Conservation (phyloP, 495 filamentous ascomycete species). For the Chlorociboria aeruginascens region DNA sequence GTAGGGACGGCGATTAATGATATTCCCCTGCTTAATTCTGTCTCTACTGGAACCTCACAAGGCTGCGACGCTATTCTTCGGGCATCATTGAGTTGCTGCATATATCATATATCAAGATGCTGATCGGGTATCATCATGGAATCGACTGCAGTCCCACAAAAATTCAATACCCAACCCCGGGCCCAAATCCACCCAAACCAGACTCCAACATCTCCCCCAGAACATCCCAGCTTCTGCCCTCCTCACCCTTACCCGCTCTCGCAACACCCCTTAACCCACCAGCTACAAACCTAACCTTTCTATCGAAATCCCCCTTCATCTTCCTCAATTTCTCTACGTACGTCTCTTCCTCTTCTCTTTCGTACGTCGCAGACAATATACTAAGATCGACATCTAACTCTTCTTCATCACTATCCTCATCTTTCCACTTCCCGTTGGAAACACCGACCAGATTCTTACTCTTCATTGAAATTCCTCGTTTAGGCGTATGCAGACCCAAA, state of each 20-base stretch:
- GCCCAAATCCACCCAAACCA: conserved; percentile 24
- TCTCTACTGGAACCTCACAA: too few relatives aligned
- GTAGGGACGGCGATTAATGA: too few relatives aligned
- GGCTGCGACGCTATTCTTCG: too few relatives aligned
- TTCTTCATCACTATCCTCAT: conserved; percentile 22
- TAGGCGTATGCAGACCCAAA: conserved; percentile 24
- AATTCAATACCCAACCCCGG: not conserved
- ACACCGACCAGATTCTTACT: not conserved
- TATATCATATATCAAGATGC: not conserved
- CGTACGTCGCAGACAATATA: conserved; percentile 22
- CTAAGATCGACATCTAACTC: conserved; percentile 29
- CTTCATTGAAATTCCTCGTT: conserved; percentile 16
- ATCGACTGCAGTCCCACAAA: not conserved
- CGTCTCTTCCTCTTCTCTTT: conserved; percentile 19
- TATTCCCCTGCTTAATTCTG: too few relatives aligned
- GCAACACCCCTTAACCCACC: conserved; percentile 44
- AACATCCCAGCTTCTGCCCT: conserved; percentile 36
- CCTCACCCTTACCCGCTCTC: conserved; percentile 42
- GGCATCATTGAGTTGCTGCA: not conserved
- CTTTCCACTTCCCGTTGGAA: conserved; percentile 2
- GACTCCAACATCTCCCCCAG: conserved; percentile 47
- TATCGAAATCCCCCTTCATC: conserved; percentile 35
- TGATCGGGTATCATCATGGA: not conserved
- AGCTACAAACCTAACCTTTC: conserved; percentile 39
- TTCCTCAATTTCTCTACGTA: conserved; percentile 29